A percentile compares a stretch with the other conserved stretches of the same genome.
Evolutionary conservation across 441 rosid species (phyloP).

Genomic region (Bruguiera hainesii): DNA sequence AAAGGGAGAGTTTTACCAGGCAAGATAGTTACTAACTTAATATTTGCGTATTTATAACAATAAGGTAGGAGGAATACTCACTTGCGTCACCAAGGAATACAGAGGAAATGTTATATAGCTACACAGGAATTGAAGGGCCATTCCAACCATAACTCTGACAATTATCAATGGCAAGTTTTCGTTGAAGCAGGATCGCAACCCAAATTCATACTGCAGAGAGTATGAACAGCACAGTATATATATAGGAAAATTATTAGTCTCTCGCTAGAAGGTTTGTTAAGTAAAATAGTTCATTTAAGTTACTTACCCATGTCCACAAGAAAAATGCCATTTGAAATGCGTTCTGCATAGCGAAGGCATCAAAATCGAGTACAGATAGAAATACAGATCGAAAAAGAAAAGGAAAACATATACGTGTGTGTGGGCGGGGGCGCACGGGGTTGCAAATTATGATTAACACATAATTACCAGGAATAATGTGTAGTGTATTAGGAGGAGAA

Average conservation of each 20-base stretch:
- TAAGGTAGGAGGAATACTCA: constrained; percentile 16
- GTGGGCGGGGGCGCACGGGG: too few species aligned
- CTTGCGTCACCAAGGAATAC: constrained; percentile 55
- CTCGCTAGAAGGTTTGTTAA: too few species aligned
- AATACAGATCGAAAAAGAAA: neutral
- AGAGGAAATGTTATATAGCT: constrained; percentile 72
- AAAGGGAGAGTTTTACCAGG: too few species aligned
- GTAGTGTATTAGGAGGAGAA: constrained; percentile 48
- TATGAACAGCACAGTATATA: too few species aligned
- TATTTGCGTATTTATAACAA: neutral
- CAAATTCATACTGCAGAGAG: constrained; percentile 41
- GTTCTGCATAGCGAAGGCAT: constrained; percentile 33
- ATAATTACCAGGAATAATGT: constrained; percentile 41
- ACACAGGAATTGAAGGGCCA: constrained; percentile 47
- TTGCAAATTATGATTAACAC: neutral
- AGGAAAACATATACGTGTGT: too few species aligned
- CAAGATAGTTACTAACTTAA: too few species aligned
- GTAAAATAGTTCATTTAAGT: neutral
- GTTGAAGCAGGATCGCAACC: constrained; percentile 47
- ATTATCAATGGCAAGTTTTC: constrained; percentile 29
- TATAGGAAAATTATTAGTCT: too few species aligned
- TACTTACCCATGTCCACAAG: constrained; percentile 54
- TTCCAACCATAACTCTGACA: constrained; percentile 37
- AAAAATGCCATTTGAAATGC: constrained; percentile 60
- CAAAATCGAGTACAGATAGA: neutral